Conservation (phyloP, 768 basidiomycete genomes). For the Strobilomyces dryophilus region DNA sequence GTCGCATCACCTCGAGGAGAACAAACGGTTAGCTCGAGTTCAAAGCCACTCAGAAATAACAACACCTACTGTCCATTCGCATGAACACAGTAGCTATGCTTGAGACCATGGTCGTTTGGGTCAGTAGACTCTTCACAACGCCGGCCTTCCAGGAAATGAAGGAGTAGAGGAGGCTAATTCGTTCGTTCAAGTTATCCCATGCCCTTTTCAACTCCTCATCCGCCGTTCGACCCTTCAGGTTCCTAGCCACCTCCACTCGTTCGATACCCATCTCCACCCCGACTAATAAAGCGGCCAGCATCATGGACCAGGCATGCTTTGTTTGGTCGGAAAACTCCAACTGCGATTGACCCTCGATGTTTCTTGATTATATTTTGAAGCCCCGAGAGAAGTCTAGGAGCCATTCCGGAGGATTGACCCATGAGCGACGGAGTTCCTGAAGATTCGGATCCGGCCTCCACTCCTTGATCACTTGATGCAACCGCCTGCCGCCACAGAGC, state of each 20-base stretch:
- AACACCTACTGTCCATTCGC: not conserved
- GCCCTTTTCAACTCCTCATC: not conserved
- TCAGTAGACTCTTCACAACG: not conserved
- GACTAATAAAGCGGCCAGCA: not conserved
- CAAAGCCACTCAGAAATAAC: not conserved
- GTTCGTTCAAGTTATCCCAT: not conserved
- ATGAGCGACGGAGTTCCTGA: not conserved
- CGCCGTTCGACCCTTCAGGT: not conserved
- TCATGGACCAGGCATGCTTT: not conserved
- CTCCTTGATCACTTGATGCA: not conserved
- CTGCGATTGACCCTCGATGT: not conserved
- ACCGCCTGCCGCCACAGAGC: not conserved
- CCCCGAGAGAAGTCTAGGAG: not conserved
- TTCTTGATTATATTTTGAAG: not conserved
- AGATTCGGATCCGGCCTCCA: not conserved
- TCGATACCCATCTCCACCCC: not conserved
- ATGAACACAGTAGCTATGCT: not conserved
- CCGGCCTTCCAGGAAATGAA: not conserved
- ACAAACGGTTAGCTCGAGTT: not conserved
- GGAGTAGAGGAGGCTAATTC: not conserved
- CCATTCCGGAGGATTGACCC: not conserved
- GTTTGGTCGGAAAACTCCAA: not conserved
- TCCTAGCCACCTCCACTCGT: not conserved
- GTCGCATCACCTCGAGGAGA: not conserved
- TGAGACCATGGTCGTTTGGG: not conserved